Base-by-base conservation (phyloP, 2,329 filamentous ascomycete genomes). In the Aspergillus versicolor region DNA sequence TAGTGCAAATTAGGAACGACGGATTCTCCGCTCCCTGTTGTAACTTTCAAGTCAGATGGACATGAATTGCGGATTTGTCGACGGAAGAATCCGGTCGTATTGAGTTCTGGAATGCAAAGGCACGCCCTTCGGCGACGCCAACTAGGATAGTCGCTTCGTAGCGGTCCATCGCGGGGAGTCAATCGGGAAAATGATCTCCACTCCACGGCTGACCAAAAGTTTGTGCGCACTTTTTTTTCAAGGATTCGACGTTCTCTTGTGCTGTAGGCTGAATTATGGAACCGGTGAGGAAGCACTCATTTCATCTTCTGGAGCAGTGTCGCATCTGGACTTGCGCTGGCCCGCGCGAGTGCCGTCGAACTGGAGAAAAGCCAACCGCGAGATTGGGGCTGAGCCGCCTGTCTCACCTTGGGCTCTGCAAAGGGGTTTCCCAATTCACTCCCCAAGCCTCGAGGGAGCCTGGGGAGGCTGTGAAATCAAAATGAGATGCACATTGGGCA, bases 171-270 rank as follows among this genome's bases (percentile, higher is more conserved):
- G 45, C 56, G 56, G 56, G 56, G 50, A 46, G 46, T 50, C n/a
- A 52, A 58, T 54, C 50, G 40, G 56, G 56, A 34, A 58, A 51
- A 34, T 57, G 55, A 57, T 57, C 50, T 53, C 49, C 55, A 57
- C 54, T 17, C 37, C n/a, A 19, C 47, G 40, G 40, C 48, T n/a
- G 21, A 5, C 24, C 42, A 30, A 45, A 24, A 24, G 13, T 32
- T 45, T 27, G 15, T 30, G 24, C 43, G 13, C 43, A 30, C 24
- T 45, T 47, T 32, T 27, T 47, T 19, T 47, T 37, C 17, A 30
- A 30, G 27, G 27, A 30, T 30, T 30, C 27, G 27, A 34, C 30
- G 21, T 11, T 22, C 21, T 30, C n/a, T 24, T 24, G 22, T 37
- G 27, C 34, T 37, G 34, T 7, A 32, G 43, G 15, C 43, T 27